Percentiles rank a stretch among this genome's conserved stretches.
These are phyloP conservation scores for Thelonectria discophora DNA, from an alignment of 2,329 filamentous ascomycete species.

Conservation along the genomic window DNA sequence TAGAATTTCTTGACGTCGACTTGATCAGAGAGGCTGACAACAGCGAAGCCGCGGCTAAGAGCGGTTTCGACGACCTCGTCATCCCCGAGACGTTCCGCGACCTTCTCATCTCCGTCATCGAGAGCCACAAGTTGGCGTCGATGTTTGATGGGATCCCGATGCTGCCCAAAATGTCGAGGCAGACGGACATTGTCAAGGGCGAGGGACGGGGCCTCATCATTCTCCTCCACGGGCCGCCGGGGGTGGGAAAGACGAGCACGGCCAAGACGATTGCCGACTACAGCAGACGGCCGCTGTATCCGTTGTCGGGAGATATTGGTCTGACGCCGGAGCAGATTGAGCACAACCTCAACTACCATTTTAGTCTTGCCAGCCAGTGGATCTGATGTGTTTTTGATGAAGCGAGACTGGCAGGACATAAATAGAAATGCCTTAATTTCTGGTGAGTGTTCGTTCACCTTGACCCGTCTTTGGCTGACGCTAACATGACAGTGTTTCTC, in stretches of 20 bases:
- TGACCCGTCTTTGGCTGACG: too few relatives aligned
- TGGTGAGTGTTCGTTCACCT: not conserved
- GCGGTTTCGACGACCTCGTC: constrained; percentile 2
- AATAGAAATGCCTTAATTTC: not conserved
- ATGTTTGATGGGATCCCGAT: not conserved
- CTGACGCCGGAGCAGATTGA: not conserved
- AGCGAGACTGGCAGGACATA: not conserved
- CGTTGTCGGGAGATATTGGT: constrained; percentile 1
- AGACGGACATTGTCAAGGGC: constrained; percentile 9
- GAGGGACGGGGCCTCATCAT: not conserved
- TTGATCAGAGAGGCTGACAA: not conserved
- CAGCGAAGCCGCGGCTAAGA: not conserved
- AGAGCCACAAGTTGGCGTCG: not conserved
- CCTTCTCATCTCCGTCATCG: not conserved
- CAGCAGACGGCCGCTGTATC: constrained; percentile 1
- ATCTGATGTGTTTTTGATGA: not conserved
- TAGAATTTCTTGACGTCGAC: not conserved
- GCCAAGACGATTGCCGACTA: not conserved
- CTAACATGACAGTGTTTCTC: constrained; percentile 13
- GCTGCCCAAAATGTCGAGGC: not conserved
- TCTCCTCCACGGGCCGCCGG: not conserved
- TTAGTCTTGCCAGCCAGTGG: not conserved
- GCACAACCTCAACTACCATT: not conserved
- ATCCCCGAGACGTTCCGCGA: constrained; percentile 2
- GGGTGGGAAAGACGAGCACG: not conserved